Evolutionary conservation across 2,329 filamentous ascomycete genomes (phyloP), one percentile per base, ranked within the genome.

Genomic region (Penicillium frequentans): DNA sequence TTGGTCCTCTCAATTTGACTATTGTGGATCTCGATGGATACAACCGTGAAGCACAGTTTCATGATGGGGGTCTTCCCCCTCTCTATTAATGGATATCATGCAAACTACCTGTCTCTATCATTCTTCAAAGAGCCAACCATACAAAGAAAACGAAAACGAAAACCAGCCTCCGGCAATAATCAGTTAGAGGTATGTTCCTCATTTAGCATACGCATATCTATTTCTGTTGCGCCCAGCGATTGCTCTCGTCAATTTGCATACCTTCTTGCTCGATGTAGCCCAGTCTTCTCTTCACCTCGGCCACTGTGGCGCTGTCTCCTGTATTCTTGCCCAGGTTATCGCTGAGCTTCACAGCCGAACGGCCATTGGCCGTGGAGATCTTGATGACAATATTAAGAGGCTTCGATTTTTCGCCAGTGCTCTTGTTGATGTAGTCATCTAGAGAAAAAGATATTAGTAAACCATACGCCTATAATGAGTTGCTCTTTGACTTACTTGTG

Each of bases 381-480:
- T 99, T 99, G 78, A 99, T 97, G 65, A 99, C 95, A 68, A 99
- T 99, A 69, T 99, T 99, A 54, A 99, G 79, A 0, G 95, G 95
- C 16, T 87, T 86, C 0, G 93, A 97, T 76, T 97, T 98, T 65
- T 86, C 86, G 39, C 88, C 87, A 1, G 87, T 90, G 35, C 82
- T 86, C 59, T 84, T 78, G 63, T 89, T 85, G n/a, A 78, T 79
- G 72, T 95, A 99, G 74, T 99, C 95, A 70, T 99, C 86, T 47
- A 10, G 7, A 21, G 35, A 8, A 8, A 23, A 1, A 49, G 21
- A 21, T n/a, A 44, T 63, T 33, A 62, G 59, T 3, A 46, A 33
- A 13, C 19, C 10, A 35, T 13, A 16, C 44, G 11, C 10, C 9
- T 5, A 42, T n/a, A 16, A 11, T 13, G 4, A 10, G 19, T 6